Conservation (phyloP, 2,329 filamentous ascomycete genomes). For the Trichophyton verrucosum region DNA sequence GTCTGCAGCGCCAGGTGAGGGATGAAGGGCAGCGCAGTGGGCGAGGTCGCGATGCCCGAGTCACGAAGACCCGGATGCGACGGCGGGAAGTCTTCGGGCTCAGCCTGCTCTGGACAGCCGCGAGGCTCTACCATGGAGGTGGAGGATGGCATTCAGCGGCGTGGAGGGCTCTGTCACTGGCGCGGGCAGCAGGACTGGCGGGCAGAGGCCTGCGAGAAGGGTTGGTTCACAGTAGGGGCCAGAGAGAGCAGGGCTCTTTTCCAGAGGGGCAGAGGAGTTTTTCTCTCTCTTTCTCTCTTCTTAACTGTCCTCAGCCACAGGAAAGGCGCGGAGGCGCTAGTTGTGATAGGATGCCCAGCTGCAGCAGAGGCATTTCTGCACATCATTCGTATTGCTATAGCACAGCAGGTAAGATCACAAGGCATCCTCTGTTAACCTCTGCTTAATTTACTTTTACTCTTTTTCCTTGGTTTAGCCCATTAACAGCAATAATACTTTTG, state of each 20-base stretch:
- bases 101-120: constrained; percentile 1
- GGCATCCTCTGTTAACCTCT: not conserved
- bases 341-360: not conserved
- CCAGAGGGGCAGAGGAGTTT: not conserved
- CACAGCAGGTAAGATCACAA: not conserved
- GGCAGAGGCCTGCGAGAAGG: constrained; percentile 2
- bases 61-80: not conserved
- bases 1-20: not conserved
- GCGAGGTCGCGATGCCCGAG: not conserved
- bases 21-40: not conserved
- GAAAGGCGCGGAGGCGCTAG: not conserved
- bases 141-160: not conserved
- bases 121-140: constrained; percentile 1
- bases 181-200: not conserved
- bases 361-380: not conserved
- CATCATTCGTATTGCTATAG: not conserved
- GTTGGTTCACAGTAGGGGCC: not conserved
- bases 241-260: not conserved
- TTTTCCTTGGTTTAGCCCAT: no score
- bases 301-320: not conserved
- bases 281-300: not conserved
- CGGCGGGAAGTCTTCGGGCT: not conserved
- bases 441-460: no score
- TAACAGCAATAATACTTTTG: no score
- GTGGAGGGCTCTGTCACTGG: not conserved